Evolutionary conservation across 495 filamentous ascomycete species (phyloP), one percentile per base, ranked within the genome.

Genomic region (Xylaria curta): DNA sequence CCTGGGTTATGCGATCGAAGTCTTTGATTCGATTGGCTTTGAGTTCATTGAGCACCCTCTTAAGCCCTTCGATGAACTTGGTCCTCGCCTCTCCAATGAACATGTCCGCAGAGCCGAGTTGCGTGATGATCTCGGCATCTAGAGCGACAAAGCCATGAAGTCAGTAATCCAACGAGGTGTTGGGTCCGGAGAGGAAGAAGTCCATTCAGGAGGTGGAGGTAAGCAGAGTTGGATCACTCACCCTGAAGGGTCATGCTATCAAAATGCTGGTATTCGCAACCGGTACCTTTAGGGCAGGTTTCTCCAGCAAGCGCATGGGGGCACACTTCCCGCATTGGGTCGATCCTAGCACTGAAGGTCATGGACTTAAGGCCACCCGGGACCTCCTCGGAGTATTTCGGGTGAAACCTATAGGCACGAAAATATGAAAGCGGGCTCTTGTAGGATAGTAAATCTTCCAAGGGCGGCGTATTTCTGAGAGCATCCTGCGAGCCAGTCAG

Each of bases 281-380:
- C 92, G 47, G 84, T 85, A 21, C 81, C 80, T 75, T 94, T 89
- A 72, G 95, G 93, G 81, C 96, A 99, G 66, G 88, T 85, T 63
- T 93, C 91, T 42, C 91, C 92, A 44, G 85, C 83, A 72, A 92
- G 79, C 77, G 97, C 94, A 75, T 85, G 91, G 2, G 85, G 89
- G 79, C 96, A 98, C 24, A 98, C 69, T 61, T 86, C 87, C 72
- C 86, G 90, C 73, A 88, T 85, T 8, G 91, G 82, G 77, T 98
- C 87, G 79, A 98, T 95, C 68, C 88, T 89, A 81, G 95, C 90
- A 79, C 93, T 98, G 84, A 95, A 98, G 56, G 93, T 98, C 86
- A 97, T 84, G 73, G 97, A 98, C 80, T 90, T 91, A 78, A 93
- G 90, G 64, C 94, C 95, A 75, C 89, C 90, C 66, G 90, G 78